phyloP scores from a whole-genome alignment of 177 flowering plant genomes.

The Vitis hybrid region DNA sequence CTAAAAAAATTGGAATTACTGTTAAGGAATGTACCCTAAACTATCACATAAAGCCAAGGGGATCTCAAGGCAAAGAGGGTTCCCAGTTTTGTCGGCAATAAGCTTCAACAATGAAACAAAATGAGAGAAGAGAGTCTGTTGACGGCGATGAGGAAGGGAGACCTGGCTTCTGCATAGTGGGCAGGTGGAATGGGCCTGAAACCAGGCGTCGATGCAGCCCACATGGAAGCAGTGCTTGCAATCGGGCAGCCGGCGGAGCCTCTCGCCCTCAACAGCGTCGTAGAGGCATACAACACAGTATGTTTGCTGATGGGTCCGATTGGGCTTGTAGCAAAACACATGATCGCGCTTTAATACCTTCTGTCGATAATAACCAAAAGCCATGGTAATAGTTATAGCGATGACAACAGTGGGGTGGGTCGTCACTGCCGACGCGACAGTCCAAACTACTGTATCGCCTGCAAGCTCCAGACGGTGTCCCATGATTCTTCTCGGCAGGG shows the following conservation, averaged over 20 bases:
- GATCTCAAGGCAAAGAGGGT: neutral
- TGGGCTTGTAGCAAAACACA: neutral
- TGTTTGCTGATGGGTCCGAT: neutral
- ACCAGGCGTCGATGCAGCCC: constrained; percentile 29
- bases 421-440: no score
- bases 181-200: constrained; percentile 21
- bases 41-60: no score
- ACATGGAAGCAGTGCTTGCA: constrained; percentile 35
- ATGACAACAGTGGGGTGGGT: no score
- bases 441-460: no score
- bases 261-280: constrained; percentile 20
- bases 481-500: no score
- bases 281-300: constrained; percentile 30
- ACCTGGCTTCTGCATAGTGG: constrained; percentile 28
- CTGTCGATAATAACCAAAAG: no score
- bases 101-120: neutral
- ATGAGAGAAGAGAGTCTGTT: neutral
- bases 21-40: no score
- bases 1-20: no score
- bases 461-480: no score
- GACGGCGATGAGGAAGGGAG: neutral
- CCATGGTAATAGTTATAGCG: no score
- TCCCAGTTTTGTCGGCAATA: neutral
- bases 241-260: constrained; percentile 17
- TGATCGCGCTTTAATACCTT: no score